Percentiles rank a stretch among this genome's conserved stretches.
phyloP scores from a whole-genome alignment of 352 stramenopile genomes.

The Thalassiosira delicatula region DNA sequence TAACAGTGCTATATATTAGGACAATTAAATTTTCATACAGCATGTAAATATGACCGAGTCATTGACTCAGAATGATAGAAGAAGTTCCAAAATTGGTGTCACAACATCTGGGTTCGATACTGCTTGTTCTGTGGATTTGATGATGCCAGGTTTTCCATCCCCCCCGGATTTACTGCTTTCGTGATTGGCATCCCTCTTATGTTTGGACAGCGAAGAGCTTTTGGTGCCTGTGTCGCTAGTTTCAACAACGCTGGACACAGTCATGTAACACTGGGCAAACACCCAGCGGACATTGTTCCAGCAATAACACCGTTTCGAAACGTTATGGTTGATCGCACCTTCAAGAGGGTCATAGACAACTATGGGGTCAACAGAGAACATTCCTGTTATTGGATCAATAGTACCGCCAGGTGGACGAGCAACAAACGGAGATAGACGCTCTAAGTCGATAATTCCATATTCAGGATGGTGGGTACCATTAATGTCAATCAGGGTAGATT shows the following conservation, averaged over 20 bases:
- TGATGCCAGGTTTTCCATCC: conserved; percentile 9
- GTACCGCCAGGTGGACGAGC: conserved; percentile 60
- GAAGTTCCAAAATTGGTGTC: conserved; percentile 68
- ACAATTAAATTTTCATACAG: conserved; percentile 11
- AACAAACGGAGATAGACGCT: conserved; percentile 69
- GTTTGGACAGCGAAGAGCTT: conserved; percentile 22
- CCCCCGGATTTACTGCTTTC: neutral
- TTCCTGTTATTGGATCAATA: conserved; percentile 80
- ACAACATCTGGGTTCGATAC: conserved; percentile 44
- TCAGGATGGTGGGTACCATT: conserved; percentile 72
- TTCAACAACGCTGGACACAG: conserved; percentile 78
- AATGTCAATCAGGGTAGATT: conserved; percentile 78
- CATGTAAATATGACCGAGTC: neutral
- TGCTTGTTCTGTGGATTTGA: conserved; percentile 31
- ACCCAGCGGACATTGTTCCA: conserved; percentile 82
- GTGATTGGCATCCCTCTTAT: conserved; percentile 10
- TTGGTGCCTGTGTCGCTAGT: conserved; percentile 44
- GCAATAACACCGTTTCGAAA: conserved; percentile 81
- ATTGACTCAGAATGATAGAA: conserved; percentile 65
- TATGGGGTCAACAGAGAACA: conserved; percentile 82
- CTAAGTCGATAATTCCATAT: conserved; percentile 40
- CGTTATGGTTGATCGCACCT: conserved; percentile 79
- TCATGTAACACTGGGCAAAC: conserved; percentile 84
- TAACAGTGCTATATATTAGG: conserved; percentile 11
- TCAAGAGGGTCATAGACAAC: conserved; percentile 83